Conservation (phyloP, 2,329 filamentous ascomycete genomes). For the Trichoderma asperellum region DNA sequence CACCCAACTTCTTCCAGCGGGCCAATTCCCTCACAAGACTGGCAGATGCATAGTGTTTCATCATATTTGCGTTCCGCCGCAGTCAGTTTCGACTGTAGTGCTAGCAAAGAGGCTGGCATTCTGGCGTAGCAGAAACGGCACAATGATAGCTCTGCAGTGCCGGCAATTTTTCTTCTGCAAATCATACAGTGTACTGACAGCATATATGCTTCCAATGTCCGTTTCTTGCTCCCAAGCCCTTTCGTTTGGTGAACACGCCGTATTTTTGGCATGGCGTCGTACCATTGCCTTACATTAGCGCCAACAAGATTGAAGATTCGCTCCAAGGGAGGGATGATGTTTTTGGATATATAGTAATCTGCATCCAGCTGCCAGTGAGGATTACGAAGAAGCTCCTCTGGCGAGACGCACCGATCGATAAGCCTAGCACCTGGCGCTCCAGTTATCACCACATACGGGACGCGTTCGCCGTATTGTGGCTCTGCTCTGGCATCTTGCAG, state of each 20-base stretch:
- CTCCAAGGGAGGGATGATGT: conserved; percentile 90
- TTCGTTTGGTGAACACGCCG: conserved; percentile 63
- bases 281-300: conserved; percentile 89
- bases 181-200: conserved; percentile 76
- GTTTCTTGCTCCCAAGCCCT: conserved; percentile 51
- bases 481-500: conserved; percentile 82
- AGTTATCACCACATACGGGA: conserved; percentile 91
- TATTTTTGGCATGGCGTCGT: conserved; percentile 93
- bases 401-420: conserved; percentile 86
- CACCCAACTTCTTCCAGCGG: conserved; percentile 80
- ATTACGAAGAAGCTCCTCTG: conserved; percentile 77
- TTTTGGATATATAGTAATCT: conserved; percentile 97
- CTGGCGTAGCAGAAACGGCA: conserved; percentile 62
- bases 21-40: conserved; percentile 74
- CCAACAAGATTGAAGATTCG: conserved; percentile 96
- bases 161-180: conserved; percentile 53
- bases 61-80: conserved; percentile 65
- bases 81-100: conserved; percentile 65
- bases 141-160: conserved; percentile 46
- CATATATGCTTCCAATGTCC: conserved; percentile 93
- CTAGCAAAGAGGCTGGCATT: conserved; percentile 63
- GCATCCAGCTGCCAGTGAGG: conserved; percentile 82
- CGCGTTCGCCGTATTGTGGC: conserved; percentile 91
- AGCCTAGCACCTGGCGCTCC: conserved; percentile 85
- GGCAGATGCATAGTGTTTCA: conserved; percentile 73